These are phyloP conservation scores for Auricularia auricula-judae DNA, from an alignment of 768 basidiomycete species.

Conservation along the genomic window DNA sequence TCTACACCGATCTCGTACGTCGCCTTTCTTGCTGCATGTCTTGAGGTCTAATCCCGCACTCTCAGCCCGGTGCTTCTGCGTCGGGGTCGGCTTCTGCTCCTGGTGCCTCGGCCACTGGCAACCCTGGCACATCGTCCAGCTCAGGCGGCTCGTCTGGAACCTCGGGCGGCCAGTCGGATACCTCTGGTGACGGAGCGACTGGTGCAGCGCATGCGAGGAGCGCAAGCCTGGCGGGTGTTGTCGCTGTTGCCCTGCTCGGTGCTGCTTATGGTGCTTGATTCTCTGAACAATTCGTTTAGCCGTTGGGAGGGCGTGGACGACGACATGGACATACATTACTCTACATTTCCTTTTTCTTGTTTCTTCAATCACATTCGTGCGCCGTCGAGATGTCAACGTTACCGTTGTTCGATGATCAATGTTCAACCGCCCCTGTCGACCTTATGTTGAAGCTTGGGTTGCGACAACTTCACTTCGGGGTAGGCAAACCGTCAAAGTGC, in stretches of 20 bases:
- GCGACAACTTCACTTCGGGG: no score
- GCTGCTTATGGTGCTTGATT: not conserved
- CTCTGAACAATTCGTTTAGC: no score
- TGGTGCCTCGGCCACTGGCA: not conserved
- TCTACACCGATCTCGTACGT: constrained; percentile 8
- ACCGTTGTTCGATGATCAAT: no score
- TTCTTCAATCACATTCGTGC: no score
- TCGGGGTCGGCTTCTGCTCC: not conserved
- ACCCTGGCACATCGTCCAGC: no score
- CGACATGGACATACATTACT: no score
- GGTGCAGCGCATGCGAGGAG: not conserved
- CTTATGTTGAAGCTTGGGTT: no score
- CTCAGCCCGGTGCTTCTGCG: not conserved
- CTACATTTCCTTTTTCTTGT: no score
- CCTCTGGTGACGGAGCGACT: not conserved
- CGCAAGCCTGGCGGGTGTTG: not conserved
- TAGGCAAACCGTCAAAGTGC: no score
- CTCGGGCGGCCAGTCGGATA: not conserved
- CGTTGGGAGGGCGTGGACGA: no score
- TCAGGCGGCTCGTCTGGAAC: not conserved
- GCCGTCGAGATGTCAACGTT: no score
- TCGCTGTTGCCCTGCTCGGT: not conserved
- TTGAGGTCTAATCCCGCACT: not conserved
- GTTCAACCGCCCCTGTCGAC: no score
- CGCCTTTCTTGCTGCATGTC: not conserved